Conservation (phyloP, 2,329 filamentous ascomycete genomes). For the Ceratocystis colombiana region DNA sequence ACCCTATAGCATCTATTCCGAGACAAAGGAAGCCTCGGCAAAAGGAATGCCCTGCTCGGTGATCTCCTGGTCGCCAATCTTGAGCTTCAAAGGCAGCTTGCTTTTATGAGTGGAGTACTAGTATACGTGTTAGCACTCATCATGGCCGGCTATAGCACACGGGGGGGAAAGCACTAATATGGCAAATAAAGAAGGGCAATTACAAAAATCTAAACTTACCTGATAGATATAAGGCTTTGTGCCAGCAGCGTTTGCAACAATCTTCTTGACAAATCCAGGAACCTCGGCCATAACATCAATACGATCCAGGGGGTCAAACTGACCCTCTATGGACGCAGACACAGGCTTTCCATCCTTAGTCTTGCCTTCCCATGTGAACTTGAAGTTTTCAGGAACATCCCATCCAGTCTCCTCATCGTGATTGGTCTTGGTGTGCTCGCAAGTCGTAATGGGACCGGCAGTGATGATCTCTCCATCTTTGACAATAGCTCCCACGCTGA, state of each 20-base stretch:
- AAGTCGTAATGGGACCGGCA: conserved; percentile 56
- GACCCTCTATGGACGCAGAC: conserved; percentile 57
- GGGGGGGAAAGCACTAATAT: not conserved
- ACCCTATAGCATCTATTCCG: conserved; percentile 35
- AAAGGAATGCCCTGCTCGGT: conserved; percentile 71
- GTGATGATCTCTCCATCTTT: conserved; percentile 72
- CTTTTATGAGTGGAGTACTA: conserved; percentile 60
- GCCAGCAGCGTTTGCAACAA: conserved; percentile 77
- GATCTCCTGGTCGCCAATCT: conserved; percentile 69
- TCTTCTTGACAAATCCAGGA: conserved; percentile 87
- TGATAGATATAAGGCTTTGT: conserved; percentile 98
- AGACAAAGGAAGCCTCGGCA: conserved; percentile 94
- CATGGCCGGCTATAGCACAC: not conserved
- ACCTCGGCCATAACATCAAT: conserved; percentile 97
- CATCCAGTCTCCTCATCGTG: conserved; percentile 72
- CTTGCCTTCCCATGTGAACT: conserved; percentile 68
- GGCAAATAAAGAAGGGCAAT: not conserved
- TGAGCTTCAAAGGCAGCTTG: conserved; percentile 65
- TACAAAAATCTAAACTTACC: conserved; percentile 37
- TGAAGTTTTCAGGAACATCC: conserved; percentile 71
- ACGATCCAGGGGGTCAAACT: conserved; percentile 57
- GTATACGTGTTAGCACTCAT: conserved; percentile 28
- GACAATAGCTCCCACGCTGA: conserved; percentile 72
- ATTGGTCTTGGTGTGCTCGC: conserved; percentile 58
- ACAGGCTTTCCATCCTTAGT: conserved; percentile 65